Conservation (phyloP, 148 eudicot species). For the Suaeda aralocaspica region DNA sequence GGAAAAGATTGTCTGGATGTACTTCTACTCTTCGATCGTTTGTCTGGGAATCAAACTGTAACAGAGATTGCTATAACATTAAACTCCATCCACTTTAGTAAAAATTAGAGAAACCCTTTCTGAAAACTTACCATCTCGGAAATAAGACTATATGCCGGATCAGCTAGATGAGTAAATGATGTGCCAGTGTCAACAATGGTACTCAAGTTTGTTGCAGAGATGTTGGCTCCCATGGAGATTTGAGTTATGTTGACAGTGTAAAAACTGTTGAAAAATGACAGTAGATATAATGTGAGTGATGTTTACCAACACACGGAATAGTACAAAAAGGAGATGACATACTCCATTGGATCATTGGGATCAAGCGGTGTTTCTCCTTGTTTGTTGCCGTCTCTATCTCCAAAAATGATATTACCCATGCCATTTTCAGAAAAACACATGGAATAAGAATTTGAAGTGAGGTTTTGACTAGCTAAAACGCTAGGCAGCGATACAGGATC, state of each 20-base stretch:
- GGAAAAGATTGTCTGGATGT: slow-evolving; percentile 37
- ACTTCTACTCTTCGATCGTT: slow-evolving; percentile 32
- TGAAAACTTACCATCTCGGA: slow-evolving; percentile 49
- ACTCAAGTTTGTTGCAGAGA: slow-evolving; percentile 32
- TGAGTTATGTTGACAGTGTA: slow-evolving; percentile 61
- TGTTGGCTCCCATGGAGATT: slow-evolving; percentile 45
- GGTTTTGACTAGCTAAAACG: slow-evolving; percentile 55
- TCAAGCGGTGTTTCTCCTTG: slow-evolving; percentile 68
- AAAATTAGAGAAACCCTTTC: neutral
- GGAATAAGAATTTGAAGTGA: slow-evolving; percentile 75
- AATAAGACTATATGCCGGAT: slow-evolving; percentile 64
- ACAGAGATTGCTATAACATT: neutral
- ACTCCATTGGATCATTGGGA: slow-evolving; percentile 36
- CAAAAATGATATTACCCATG: slow-evolving; percentile 73
- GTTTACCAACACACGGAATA: neutral
- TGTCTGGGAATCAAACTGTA: slow-evolving; percentile 56
- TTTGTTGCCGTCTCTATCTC: slow-evolving; percentile 69
- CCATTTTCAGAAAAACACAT: slow-evolving; percentile 84
- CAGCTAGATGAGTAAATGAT: slow-evolving; percentile 71
- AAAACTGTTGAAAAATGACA: slow-evolving; percentile 19
- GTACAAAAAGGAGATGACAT: slow-evolving; percentile 27
- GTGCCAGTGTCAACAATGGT: slow-evolving; percentile 85
- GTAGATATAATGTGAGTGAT: neutral
- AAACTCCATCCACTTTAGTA: neutral
- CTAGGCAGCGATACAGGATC: slow-evolving; percentile 69